phyloP scores from a whole-genome alignment of 2,329 filamentous ascomycete genomes.

The Venturiaceae sp. region DNA sequence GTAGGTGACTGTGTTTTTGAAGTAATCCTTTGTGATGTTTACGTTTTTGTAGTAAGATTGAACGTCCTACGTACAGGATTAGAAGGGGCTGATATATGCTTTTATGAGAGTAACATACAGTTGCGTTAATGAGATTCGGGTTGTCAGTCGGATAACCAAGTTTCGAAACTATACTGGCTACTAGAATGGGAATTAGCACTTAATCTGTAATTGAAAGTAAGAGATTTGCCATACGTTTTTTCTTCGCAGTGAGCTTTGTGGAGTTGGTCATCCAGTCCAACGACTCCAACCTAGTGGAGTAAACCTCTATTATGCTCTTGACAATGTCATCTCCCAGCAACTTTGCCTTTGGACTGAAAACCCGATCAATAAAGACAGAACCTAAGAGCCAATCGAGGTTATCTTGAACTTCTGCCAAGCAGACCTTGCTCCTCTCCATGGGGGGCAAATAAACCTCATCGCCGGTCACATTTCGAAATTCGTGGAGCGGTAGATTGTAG shows the following conservation, averaged over 20 bases:
- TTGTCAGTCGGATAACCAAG: conserved; percentile 55
- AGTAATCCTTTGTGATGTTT: conserved; percentile 33
- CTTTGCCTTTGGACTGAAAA: conserved; percentile 58
- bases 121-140: conserved; percentile 51
- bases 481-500: conserved; percentile 35
- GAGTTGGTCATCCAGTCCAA: conserved; percentile 56
- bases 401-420: conserved; percentile 46
- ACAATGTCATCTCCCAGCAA: conserved; percentile 58
- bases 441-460: conserved; percentile 40
- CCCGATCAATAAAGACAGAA: conserved; percentile 59
- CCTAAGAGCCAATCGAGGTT: conserved; percentile 58
- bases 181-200: conserved; percentile 14
- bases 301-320: conserved; percentile 58
- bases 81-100: not conserved
- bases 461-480: not conserved
- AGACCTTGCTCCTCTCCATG: conserved; percentile 56
- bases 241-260: conserved; percentile 35
- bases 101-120: not conserved
- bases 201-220: too few relatives aligned
- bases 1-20: conserved; percentile 46
- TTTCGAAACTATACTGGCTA: conserved; percentile 57
- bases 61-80: conserved; percentile 30
- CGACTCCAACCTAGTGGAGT: conserved; percentile 48
- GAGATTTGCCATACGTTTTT: not conserved
- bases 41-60: not conserved